A percentile compares a stretch with the other conserved stretches of the same genome.
Evolutionary conservation across 495 filamentous ascomycete genomes (phyloP).

Genomic region (Hypoxylon lienhwacheense): DNA sequence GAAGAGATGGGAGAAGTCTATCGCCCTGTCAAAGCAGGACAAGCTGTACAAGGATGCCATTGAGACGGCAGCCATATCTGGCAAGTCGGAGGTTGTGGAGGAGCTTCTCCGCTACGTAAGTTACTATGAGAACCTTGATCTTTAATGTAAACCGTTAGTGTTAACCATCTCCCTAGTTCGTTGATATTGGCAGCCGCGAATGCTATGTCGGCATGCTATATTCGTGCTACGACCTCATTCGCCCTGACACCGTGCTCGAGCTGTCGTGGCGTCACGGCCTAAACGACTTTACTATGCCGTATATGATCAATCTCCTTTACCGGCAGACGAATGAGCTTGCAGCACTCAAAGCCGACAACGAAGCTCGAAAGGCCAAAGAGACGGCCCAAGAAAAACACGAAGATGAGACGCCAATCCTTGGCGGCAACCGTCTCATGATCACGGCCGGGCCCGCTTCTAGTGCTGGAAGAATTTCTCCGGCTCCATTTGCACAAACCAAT

Average conservation of each 20-base stretch:
- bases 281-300: constrained; percentile 98
- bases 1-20: constrained; percentile 99
- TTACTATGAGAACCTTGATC: constrained; percentile 30
- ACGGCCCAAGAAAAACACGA: constrained; percentile 83
- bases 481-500: constrained; percentile 72
- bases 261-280: constrained; percentile 96
- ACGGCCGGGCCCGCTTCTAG: constrained; percentile 77
- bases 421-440: constrained; percentile 90
- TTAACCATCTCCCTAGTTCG: constrained; percentile 68
- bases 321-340: constrained; percentile 87
- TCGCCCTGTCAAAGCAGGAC: constrained; percentile 96
- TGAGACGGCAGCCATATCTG: constrained; percentile 95
- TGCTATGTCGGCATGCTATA: constrained; percentile 99
- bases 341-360: constrained; percentile 89
- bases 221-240: constrained; percentile 96
- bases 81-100: constrained; percentile 88
- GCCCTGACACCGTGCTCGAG: constrained; percentile 88
- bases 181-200: constrained; percentile 97
- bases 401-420: constrained; percentile 90
- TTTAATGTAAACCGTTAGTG: constrained; percentile 22
- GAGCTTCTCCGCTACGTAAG: constrained; percentile 96
- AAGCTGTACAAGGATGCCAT: constrained; percentile 99
- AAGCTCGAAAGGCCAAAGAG: constrained; percentile 91
- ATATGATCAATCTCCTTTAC: constrained; percentile 97
- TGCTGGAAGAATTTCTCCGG: constrained; percentile 54